Base-by-base conservation (phyloP, 176 grass and related monocot genomes). In the Zoysia japonica region DNA sequence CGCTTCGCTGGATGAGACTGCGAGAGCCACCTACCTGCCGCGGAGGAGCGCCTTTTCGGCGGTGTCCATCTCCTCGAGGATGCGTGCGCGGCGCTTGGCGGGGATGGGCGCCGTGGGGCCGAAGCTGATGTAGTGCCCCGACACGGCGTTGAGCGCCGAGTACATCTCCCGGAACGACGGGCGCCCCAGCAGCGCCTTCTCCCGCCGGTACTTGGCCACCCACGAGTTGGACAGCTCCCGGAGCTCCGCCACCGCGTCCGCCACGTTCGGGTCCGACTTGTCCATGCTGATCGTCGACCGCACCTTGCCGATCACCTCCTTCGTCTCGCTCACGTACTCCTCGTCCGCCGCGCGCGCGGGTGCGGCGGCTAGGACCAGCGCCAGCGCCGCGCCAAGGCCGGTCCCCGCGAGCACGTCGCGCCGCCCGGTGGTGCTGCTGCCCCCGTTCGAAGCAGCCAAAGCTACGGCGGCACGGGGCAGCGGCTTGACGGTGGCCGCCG, bases 61-160 rank as follows among this genome's bases (percentile, higher is more conserved):
- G 47, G 92, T 86, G 72, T 96, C 96, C 90, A 96, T 87, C 88
- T 99, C 96, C 88, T 99, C 96, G 70, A 99, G 83, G 84, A 99
- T 96, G 82, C 96, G 88, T 1, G 89, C 72, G 84, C 91, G 91
- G 82, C 96, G 96, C 92, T 99, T 99, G 72, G 87, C 78, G 10
- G 92, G 96, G 80, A 99, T 99, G 75, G 96, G 86, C 43, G 92
- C 96, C 2, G 90, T 96, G 82, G 96, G 92, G 79, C 96, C 96
- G 79, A 99, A 99, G 87, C 96, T 96, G 89, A 99, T 89, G 89
- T 99, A 99, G 86, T 99, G 96, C 14, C 92, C 96, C 2, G 96
- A 99, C 14, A 96, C 90, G 74, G 96, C 96, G 78, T 99, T 99
- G 77, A 99, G 84, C 52, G 96, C 96, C 36, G 96, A 96, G 84